Conservation (phyloP, 2,329 filamentous ascomycete genomes). For the Microcyclospora pomicola region DNA sequence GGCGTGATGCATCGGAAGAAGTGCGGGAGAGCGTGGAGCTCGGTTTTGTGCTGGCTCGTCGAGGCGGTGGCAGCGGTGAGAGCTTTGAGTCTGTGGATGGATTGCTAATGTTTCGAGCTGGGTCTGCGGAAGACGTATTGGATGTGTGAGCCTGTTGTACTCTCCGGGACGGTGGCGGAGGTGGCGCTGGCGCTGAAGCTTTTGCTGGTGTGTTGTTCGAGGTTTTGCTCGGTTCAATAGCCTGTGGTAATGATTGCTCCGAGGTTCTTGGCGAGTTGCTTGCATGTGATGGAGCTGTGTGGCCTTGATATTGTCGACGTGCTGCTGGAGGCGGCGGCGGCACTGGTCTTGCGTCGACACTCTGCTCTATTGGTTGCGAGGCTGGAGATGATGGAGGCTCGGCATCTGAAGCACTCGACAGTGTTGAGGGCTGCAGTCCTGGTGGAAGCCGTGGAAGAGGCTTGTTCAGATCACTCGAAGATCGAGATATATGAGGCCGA, state of each 20-base stretch:
- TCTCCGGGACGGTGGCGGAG: slow-evolving; percentile 18
- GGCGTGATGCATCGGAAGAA: slow-evolving; percentile 8
- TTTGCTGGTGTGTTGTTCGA: slow-evolving; percentile 2
- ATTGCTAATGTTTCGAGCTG: background rate
- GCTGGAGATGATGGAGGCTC: slow-evolving; percentile 5
- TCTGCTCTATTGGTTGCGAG: background rate
- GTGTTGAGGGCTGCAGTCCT: slow-evolving; percentile 2
- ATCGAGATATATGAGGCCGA: slow-evolving; percentile 21
- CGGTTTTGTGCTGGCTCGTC: slow-evolving; percentile 13
- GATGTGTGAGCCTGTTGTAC: slow-evolving; percentile 1
- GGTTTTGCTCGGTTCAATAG: background rate
- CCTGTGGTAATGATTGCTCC: background rate
- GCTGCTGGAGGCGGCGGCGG: slow-evolving; percentile 36
- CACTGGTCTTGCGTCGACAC: slow-evolving; percentile 10
- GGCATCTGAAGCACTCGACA: slow-evolving; percentile 1
- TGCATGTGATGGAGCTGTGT: slow-evolving; percentile 6
- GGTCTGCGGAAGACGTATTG: background rate
- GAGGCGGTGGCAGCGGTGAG: slow-evolving; percentile 17
- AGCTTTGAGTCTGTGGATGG: background rate
- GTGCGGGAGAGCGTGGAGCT: slow-evolving; percentile 7
- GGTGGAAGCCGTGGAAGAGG: slow-evolving; percentile 33
- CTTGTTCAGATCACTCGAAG: slow-evolving; percentile 44
- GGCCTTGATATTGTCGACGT: slow-evolving; percentile 30
- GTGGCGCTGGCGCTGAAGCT: slow-evolving; percentile 8
- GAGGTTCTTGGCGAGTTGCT: slow-evolving; percentile 16